Percentiles rank a stretch among this genome's conserved stretches.
phyloP scores from a whole-genome alignment of 1,284 basidiomycete genomes.

The Tremellales sp. region DNA sequence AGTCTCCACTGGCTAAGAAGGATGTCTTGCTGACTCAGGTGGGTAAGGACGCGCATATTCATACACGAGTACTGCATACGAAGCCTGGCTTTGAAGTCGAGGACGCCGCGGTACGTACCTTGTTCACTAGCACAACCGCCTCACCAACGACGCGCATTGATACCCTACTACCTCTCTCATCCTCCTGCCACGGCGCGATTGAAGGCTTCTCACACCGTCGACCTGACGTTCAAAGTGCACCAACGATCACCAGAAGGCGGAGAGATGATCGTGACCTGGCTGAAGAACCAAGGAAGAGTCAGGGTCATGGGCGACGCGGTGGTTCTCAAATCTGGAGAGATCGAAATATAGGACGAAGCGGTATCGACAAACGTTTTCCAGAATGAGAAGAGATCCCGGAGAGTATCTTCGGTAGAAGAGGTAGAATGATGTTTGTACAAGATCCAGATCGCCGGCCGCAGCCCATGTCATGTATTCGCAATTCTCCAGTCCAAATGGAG shows the following conservation, averaged over 20 bases:
- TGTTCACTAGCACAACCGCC: background rate
- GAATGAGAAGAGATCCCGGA: no score
- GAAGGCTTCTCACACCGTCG: background rate
- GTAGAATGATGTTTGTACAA: no score
- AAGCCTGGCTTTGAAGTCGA: constrained; percentile 7
- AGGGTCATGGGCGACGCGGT: constrained; percentile 8
- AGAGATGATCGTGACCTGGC: constrained; percentile 4
- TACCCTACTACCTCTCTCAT: constrained; percentile 11
- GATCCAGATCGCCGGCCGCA: no score
- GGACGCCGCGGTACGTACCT: constrained; percentile 9
- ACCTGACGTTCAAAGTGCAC: background rate
- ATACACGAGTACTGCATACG: constrained; percentile 8
- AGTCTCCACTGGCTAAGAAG: background rate
- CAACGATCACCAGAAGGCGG: constrained; percentile 9
- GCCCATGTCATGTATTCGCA: no score
- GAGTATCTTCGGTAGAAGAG: no score
- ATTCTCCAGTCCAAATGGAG: no score
- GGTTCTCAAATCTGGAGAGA: no score
- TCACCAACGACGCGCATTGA: constrained; percentile 4
- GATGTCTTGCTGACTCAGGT: background rate
- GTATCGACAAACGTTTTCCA: no score
- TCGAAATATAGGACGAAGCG: no score
- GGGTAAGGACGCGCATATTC: constrained; percentile 6
- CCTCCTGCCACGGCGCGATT: constrained; percentile 4
- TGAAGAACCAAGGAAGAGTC: constrained; percentile 4